Base-by-base conservation (phyloP, 495 filamentous ascomycete genomes). In the Pyronema domesticum region DNA sequence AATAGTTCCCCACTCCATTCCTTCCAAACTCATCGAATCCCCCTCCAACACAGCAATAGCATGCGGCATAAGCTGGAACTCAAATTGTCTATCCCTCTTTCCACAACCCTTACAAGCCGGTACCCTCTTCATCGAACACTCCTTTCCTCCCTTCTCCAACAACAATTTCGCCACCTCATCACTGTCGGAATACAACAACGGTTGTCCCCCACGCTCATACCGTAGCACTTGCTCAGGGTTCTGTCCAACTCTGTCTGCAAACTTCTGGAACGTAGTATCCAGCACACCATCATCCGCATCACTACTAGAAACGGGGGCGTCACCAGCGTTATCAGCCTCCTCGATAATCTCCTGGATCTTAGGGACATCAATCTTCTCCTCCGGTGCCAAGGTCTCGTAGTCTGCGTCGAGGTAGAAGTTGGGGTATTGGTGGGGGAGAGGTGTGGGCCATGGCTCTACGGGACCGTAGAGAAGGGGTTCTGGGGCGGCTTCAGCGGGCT, bases 1-100 rank as follows among this genome's bases (percentile, higher is more conserved):
- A n/a, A 99, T 74, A 11, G 85, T 95, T 0, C 93, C 93, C 91
- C 91, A 99, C 60, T 99, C 91, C 91, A 99, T 95, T 0, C 93
- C 91, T 39, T 89, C 86, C 51, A 94, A 64, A 10, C 78, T 77
- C 57, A 77, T 71, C 54, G 86, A 80, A 14, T 86, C 86, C 6
- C 37, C 75, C 70, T 98, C 91, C 40, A 98, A 71, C 70, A 91
- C 81, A 36, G 75, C 78, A 67, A 98, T 98, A 3, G 87, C 84
- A 67, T 93, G 86, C 52, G 89, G 85, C 61, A 81, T 85, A 62
- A 96, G 68, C 73, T 98, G 91, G 37, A 91, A 71, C 71, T 94
- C 88, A 67, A 96, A 96, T n/a, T 83, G 78, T 50, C 91, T 78
- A 34, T 71, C 67, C 6, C 53, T 54, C 0, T 74, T 76, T 6